These are phyloP conservation scores for Quercus bicolor DNA, from an alignment of 306 rosid species.

Conservation along the genomic window DNA sequence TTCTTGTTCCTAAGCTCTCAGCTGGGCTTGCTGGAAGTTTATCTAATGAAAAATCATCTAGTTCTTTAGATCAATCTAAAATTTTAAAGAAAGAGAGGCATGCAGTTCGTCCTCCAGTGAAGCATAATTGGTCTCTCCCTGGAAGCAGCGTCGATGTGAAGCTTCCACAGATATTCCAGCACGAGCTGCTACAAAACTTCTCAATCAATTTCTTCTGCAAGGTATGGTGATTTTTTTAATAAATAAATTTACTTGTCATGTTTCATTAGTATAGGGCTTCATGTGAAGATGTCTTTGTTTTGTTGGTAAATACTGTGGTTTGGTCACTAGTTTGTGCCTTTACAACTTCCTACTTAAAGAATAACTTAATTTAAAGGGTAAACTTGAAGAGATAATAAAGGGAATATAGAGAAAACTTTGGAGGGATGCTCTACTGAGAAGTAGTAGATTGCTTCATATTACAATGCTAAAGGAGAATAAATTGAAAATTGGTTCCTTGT, in stretches of 20 bases:
- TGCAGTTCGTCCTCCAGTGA: constrained; percentile 89
- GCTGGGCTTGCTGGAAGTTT: constrained; percentile 72
- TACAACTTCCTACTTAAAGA: not conserved
- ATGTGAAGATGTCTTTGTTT: constrained; percentile 4
- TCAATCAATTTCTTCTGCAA: constrained; percentile 95
- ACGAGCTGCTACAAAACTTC: constrained; percentile 89
- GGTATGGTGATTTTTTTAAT: constrained; percentile 44
- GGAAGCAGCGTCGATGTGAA: constrained; percentile 50
- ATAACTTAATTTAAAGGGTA: not conserved
- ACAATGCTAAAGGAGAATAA: not conserved
- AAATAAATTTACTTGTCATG: not conserved
- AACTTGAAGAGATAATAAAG: not conserved
- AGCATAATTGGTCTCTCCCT: constrained; percentile 94
- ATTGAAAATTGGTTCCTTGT: not conserved
- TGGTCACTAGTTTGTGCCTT: not conserved
- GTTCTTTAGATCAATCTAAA: constrained; percentile 67
- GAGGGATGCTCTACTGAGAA: not conserved
- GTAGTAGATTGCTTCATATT: not conserved
- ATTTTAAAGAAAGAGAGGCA: constrained; percentile 70
- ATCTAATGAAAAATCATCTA: constrained; percentile 63
- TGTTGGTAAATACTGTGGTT: constrained; percentile 1
- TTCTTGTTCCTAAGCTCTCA: constrained; percentile 94
- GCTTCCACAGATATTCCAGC: constrained; percentile 94
- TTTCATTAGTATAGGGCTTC: not conserved
- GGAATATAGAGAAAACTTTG: not conserved